Evolutionary conservation across 208 protist genomes (phyloP).

Genomic region (Acanthamoeba healyi): DNA sequence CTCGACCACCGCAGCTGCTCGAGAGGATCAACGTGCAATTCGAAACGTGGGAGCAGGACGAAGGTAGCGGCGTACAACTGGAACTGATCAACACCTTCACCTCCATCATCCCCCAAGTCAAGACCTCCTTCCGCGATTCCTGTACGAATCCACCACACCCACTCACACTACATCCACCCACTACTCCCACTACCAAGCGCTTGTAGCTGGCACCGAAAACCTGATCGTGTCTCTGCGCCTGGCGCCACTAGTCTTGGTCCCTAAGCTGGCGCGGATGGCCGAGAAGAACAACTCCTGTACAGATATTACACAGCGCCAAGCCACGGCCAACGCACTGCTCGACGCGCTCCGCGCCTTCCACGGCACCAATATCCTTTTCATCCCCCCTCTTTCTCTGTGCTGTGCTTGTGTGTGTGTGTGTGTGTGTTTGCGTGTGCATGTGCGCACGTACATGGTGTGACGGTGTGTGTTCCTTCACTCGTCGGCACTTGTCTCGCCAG

Average conservation of each 20-base stretch:
- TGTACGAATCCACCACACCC: constrained; percentile 17
- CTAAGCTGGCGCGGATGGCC: constrained; percentile 51
- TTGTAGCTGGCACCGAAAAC: no score
- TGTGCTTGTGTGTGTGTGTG: no score
- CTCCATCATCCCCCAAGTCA: constrained; percentile 60
- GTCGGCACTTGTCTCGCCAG: background rate
- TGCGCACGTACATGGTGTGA: no score
- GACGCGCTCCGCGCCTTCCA: constrained; percentile 66
- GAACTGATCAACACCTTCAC: background rate
- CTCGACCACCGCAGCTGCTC: constrained; percentile 37
- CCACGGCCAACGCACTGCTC: constrained; percentile 5
- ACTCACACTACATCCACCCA: background rate
- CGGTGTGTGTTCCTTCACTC: no score
- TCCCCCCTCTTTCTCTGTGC: background rate
- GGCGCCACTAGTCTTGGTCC: constrained; percentile 61
- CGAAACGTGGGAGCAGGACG: constrained; percentile 61
- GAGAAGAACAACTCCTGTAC: constrained; percentile 70
- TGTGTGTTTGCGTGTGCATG: no score
- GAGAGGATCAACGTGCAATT: constrained; percentile 72
- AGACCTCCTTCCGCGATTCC: constrained; percentile 24
- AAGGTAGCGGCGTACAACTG: background rate
- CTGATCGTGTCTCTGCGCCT: no score
- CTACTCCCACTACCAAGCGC: no score
- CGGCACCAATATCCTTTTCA: constrained; percentile 39
- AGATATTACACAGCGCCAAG: background rate